These are phyloP conservation scores for Fomitiporia mediterranea DNA, from an alignment of 1,284 basidiomycete species.

Conservation along the genomic window DNA sequence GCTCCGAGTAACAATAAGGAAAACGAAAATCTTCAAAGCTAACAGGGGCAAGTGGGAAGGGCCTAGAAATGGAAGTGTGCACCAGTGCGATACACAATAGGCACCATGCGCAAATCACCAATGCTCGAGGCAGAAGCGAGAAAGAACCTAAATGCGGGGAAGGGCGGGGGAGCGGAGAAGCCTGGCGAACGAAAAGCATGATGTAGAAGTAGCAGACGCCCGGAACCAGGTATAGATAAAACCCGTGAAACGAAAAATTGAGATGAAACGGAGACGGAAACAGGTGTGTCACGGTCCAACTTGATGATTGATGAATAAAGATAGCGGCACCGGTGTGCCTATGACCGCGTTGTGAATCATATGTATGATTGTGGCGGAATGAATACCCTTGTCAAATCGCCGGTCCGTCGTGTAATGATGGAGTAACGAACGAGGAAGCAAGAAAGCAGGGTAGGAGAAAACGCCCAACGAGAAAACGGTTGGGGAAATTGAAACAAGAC, in stretches of 20 bases:
- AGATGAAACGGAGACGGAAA: too few species aligned
- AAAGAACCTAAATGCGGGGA: not conserved
- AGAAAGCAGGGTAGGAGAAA: not conserved
- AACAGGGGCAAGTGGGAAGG: too few species aligned
- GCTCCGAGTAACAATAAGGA: not conserved
- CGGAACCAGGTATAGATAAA: too few species aligned
- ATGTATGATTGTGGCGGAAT: too few species aligned
- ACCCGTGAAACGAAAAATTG: too few species aligned
- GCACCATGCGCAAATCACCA: not conserved
- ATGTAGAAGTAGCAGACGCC: too few species aligned
- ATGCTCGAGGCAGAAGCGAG: not conserved
- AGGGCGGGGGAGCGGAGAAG: not conserved
- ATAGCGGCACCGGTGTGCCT: not conserved
- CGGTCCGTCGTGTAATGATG: too few species aligned
- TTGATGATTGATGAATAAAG: not conserved
- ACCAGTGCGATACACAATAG: not conserved
- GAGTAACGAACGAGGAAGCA: too few species aligned
- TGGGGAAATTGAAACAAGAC: constrained; percentile 1
- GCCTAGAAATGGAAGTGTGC: not conserved
- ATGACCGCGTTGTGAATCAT: too few species aligned
- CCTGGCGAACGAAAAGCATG: not conserved
- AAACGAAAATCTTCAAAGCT: not conserved
- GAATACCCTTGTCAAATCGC: too few species aligned
- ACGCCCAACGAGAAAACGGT: not conserved
- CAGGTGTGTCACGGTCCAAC: too few species aligned